Evolutionary conservation across 2,329 filamentous ascomycete species (phyloP), one percentile per base, ranked within the genome.

Genomic region (Cryphonectria radicalis): DNA sequence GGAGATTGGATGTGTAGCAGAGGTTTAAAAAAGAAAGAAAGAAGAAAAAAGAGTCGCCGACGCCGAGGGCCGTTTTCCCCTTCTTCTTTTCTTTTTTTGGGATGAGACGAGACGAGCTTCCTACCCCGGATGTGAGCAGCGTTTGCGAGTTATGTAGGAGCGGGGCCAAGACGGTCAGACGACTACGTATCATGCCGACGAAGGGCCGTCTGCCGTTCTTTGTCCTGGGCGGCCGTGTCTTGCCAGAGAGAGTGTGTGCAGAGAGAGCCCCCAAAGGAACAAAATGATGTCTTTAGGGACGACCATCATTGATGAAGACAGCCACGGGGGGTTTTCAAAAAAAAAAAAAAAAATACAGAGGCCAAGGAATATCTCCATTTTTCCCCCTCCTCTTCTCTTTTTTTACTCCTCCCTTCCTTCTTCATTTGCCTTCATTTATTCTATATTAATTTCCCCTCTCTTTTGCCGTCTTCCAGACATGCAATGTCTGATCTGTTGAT

Each of bases 161-260:
- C 55, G 55, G 55, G 55, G 55, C 55, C 46, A 50, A 14, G 25
- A 59, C 25, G 25, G 55, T 59, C 55, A 59, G 55, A 59, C 55
- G 55, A 59, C 55, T 59, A 32, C 14, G 55, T 28, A 59, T 59
- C 55, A 59, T 59, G 55, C 55, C 55, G 55, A 59, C 55, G 28
- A 59, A 59, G 55, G 28, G 55, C 55, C 55, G 55, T 32, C 25
- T 59, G n/a, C 53, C 53, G 2, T 55, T 28, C 25, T 35, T 32
- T 32, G 55, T 59, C 55, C 53, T 32, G 28, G 55, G 25, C 53
- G 6, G 46, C 14, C 14, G 17, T 46, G 43, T 19, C 14, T 19
- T 19, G 17, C 43, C 14, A 19, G 11, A 40, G 37, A 40, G 37
- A 1, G 37, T 40, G 8, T 40, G 8, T 40, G 35, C 8, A 10